A percentile compares a stretch with the other conserved stretches of the same genome.
phyloP scores from a whole-genome alignment of 176 grass and related monocot genomes.

The Aechmea fasciata region DNA sequence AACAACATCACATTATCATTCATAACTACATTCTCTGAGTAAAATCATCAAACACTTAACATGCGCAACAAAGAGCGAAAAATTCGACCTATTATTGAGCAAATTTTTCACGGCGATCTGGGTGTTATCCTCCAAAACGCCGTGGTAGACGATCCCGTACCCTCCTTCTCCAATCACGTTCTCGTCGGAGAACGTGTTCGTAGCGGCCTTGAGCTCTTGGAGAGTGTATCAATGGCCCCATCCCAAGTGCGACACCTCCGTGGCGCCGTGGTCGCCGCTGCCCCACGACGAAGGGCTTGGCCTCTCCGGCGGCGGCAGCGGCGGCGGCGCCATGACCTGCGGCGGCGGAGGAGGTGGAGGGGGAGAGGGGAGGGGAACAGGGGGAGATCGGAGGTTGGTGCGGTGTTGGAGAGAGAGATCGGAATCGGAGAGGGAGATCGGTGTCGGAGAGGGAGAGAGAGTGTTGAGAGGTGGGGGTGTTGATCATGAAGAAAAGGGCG shows the following conservation, averaged over 20 bases:
- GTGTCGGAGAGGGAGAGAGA: no score
- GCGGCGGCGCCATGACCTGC: constrained; percentile 29
- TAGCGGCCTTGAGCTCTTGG: constrained; percentile 81
- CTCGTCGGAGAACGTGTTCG: constrained; percentile 37
- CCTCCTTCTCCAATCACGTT: no score
- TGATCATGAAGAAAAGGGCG: no score
- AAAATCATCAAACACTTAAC: no score
- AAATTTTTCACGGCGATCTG: constrained; percentile 89
- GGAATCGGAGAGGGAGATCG: no score
- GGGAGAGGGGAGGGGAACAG: no score
- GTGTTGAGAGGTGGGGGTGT: no score
- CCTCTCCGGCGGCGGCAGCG: background rate
- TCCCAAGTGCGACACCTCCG: constrained; percentile 72
- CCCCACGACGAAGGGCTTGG: constrained; percentile 43
- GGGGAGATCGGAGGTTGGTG: no score
- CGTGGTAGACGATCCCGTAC: constrained; percentile 85
- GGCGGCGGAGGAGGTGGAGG: constrained; percentile 4
- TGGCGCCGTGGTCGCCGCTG: constrained; percentile 68
- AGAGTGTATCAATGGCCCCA: constrained; percentile 98
- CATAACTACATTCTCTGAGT: no score
- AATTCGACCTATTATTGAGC: constrained; percentile 71
- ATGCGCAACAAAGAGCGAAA: no score
- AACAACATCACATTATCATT: no score
- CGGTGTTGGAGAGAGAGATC: no score
- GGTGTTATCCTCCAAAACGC: constrained; percentile 63